Evolutionary conservation across 1,139 yeast species (phyloP), one percentile per base, ranked within the genome.

Genomic region (Blastobotrys buckinghamii): DNA sequence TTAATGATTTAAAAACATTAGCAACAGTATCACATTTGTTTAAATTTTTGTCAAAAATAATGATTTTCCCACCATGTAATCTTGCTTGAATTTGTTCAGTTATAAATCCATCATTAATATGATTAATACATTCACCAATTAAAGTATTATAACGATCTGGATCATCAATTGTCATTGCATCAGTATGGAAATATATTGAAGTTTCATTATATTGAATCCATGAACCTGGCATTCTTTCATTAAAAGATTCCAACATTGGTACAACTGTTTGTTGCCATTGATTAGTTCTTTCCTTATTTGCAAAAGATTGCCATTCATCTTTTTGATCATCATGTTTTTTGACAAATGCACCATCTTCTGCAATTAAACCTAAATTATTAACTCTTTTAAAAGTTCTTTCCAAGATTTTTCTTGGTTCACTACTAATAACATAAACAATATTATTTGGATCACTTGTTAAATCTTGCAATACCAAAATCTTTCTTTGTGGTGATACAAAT

Each of bases 91-190:
- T 74, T 29, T 83, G 84, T 45, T 75, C 78, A 22, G 69, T 70
- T 16, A 77, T 76, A 62, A 81, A 87, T 26, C 84, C 70, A 35
- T 84, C 94, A 65, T 90, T 89, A 50, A 90, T 80, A 63, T 89
- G 92, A 36, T 89, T 83, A 48, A 89, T 82, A 51, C 86, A 77
- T 59, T 89, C 97, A 42, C 97, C 97, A 70, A 88, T 78, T 15
- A 83, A 76, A 47, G 81, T 76, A 38, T 76, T 68, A 44, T 82
- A 80, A 56, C 94, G 75, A 45, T 81, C 87, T 30, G 74, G 72
- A 58, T 85, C 90, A 13, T 82, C 79, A 43, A 73, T 54, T 69
- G 52, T 30, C 17, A 56, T 53, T 4, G 52, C 42, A 16, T 55
- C 51, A 29, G 56, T 55, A 38, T 86, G 84, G 62, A 89, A 81